Conservation (phyloP, 345 rosid species). For the Leavenworthia alabamica region DNA sequence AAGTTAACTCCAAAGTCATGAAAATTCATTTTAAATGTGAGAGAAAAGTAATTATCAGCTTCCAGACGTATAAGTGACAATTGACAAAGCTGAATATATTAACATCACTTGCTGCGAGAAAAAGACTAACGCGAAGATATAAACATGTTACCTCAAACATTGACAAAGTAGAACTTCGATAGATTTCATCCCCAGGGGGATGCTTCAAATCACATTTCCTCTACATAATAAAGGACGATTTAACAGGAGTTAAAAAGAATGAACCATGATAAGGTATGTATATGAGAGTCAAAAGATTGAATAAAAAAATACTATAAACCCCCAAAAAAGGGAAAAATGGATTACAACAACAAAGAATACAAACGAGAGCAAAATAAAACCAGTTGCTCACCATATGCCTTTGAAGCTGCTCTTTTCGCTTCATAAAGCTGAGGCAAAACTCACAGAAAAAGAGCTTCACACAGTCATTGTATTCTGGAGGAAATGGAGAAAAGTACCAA, state of each 20-base stretch:
- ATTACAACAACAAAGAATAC: not conserved
- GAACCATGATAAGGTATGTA: not conserved
- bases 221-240: slow-evolving; percentile 32
- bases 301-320: not conserved
- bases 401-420: slow-evolving; percentile 98
- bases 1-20: not conserved
- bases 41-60: not conserved
- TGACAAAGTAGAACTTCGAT: slow-evolving; percentile 89
- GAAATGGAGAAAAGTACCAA: slow-evolving; percentile 99
- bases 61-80: not conserved
- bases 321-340: not conserved
- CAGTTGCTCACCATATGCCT: slow-evolving; percentile 85
- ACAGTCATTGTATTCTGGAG: slow-evolving; percentile 93
- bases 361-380: not conserved
- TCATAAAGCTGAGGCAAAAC: slow-evolving; percentile 97
- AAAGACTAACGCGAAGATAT: not conserved
- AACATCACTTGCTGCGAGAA: slow-evolving; percentile 30
- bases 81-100: not conserved
- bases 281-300: not conserved
- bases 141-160: slow-evolving; percentile 79
- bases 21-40: not conserved
- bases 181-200: slow-evolving; percentile 99
- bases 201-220: slow-evolving; percentile 95
- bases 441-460: slow-evolving; percentile 97
- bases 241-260: not conserved